These are phyloP conservation scores for Phytophthora vignae DNA, from an alignment of 352 stramenopile genomes.

Conservation along the genomic window DNA sequence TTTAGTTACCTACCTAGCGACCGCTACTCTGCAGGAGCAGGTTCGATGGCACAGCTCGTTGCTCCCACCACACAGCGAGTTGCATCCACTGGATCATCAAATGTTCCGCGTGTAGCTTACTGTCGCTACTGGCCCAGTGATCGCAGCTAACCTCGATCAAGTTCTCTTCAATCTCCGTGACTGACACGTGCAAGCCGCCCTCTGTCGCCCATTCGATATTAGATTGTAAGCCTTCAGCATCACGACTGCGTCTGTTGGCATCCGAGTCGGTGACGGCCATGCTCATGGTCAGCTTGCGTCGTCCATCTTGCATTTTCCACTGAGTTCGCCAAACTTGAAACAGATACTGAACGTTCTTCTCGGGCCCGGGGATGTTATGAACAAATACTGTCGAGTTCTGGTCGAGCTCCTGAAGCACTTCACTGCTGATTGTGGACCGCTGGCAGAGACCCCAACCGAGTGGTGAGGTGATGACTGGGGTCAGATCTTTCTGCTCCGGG, in stretches of 20 bases:
- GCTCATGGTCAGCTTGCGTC: conserved; percentile 23
- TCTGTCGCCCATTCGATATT: conserved; percentile 41
- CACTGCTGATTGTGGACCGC: conserved; percentile 14
- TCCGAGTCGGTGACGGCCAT: conserved; percentile 37
- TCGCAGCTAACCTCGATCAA: conserved; percentile 39
- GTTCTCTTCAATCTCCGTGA: conserved; percentile 38
- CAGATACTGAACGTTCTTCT: conserved; percentile 23
- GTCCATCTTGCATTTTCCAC: conserved; percentile 19
- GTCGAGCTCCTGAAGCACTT: conserved; percentile 38
- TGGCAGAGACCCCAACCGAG: conserved; percentile 37
- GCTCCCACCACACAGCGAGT: conserved; percentile 64
- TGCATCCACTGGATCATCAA: conserved; percentile 59
- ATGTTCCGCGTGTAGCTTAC: conserved; percentile 47
- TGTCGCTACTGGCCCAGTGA: conserved; percentile 44
- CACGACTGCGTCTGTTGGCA: conserved; percentile 35
- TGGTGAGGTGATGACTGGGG: conserved; percentile 26
- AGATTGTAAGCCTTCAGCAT: conserved; percentile 26
- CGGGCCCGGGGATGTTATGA: conserved; percentile 25
- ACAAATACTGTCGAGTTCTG: conserved; percentile 35
- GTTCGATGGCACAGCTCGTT: conserved; percentile 62
- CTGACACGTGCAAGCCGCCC: conserved; percentile 35
- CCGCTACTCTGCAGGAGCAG: conserved; percentile 37
- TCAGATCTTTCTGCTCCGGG: conserved; percentile 35
- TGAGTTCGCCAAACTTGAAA: conserved; percentile 26
- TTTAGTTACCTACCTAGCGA: no score